Base-by-base conservation (phyloP, 768 basidiomycete species). In the Phanerochaete carnosa region DNA sequence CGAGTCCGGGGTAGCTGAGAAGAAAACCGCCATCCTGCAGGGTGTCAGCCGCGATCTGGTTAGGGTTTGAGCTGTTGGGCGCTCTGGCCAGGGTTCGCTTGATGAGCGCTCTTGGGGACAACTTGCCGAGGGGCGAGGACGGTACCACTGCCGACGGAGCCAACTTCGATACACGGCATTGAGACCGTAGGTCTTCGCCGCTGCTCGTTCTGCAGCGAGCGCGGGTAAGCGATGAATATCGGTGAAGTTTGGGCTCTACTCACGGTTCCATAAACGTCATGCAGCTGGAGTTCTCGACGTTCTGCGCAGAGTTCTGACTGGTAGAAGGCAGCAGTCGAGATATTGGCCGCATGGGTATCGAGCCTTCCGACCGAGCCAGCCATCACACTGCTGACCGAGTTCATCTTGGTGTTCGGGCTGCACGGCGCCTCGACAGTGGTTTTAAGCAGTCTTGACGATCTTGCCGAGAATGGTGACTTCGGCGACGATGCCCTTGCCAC, bases 151-250 rank as follows among this genome's bases (percentile, higher is more conserved):
- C 96, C 97, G 56, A 99, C 88, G 45, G 97, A 98, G 45, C 97
- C 97, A 28, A 98, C 96, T 76, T 99, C 97, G 72, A 99, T 94
- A 30, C 89, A 97, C n/a, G 96, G 97, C 97, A 99, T 98, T 8
- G 94, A 87, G 55, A 95, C 80, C 0, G 83, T 1, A 98, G 81
- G 70, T 98, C 97, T 66, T 92, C 79, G 55, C 91, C 94, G 64
- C 88, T 82, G 74, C 98, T 97, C 22, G 83, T 89, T 61, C 93
- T 95, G 13, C 66, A n/a, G 52, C 19, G n/a, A 28, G 11, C 55
- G 59, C 22, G 65, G 22, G 28, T 0, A 15, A 53, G n/a, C 37
- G 6, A 15, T 37, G 22, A 26, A 55, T 25, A 28, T 19, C 9
- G n/a, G 37, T 8, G n/a, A n/a, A n/a, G n/a, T n/a, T n/a, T 15